Evolutionary conservation across 106 monocot genomes (phyloP), one percentile per base, ranked within the genome.

Genomic region (Narthecium ossifragum): DNA sequence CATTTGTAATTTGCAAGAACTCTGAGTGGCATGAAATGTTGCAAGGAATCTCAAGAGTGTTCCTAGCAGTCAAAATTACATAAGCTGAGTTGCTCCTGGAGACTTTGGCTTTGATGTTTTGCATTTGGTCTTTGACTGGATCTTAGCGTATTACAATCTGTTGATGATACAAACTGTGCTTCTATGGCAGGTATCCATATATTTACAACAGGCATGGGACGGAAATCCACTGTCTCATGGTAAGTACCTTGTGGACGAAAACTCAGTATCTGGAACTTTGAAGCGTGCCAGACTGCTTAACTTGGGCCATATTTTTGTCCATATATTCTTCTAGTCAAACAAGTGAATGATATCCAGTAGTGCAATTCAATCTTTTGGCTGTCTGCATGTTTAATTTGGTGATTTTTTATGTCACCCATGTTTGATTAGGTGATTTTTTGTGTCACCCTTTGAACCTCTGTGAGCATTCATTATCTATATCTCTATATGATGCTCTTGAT

Each of bases 171-270:
- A n/a, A n/a, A n/a, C n/a, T n/a, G n/a, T n/a, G n/a, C n/a, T 7
- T 17, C 43, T 31, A 28, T 63, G 48, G 28, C 77, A 94, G 93
- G 83, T 89, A 83, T 54, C 70, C 77, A 1, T 94, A 86, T 65
- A 78, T 90, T 30, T 94, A 94, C 51, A 90, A 83, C 61, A 73
- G 69, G 48, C 77, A 89, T 51, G 89, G 93, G 11, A 85, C 82
- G 5, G 93, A 94, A 70, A 58, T 94, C 49, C 93, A 94, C 68
- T 94, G 93, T 67, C 77, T 89, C 9, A 80, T 80, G 93, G 93
- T 94, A 65, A 34, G 59, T 12, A 22, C 17, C 34, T 59, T 39
- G 3, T 24, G 21, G 11, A 40, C 30, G 29, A 6, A 6, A 21
- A 33, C 1, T 53, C 28, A 18, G 47, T 46, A 17, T 37, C 13